Conservation (phyloP, 2,329 filamentous ascomycete genomes). For the Corniculantispora saksenae region DNA sequence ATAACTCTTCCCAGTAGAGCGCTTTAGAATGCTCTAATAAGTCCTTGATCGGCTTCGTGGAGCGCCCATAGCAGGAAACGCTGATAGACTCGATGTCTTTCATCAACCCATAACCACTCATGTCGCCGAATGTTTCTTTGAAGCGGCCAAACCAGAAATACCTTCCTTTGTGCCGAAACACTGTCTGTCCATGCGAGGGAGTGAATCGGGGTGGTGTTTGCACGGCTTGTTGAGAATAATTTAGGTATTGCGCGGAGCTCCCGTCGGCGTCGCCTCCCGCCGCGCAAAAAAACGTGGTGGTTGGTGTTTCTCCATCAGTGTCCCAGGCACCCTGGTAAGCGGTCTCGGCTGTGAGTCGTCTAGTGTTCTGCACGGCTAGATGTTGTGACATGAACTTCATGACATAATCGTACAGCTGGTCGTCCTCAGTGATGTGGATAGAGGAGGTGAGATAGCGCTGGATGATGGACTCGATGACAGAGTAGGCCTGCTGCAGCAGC, state of each 20-base stretch:
- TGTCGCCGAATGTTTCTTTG: slow-evolving; percentile 43
- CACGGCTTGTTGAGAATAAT: slow-evolving; percentile 60
- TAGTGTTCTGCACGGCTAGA: slow-evolving; percentile 51
- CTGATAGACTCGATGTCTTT: slow-evolving; percentile 55
- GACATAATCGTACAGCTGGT: slow-evolving; percentile 59
- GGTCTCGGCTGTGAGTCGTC: slow-evolving; percentile 57
- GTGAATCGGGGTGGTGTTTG: slow-evolving; percentile 53
- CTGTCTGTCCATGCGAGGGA: slow-evolving; percentile 54
- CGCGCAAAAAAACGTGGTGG: no score
- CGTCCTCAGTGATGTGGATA: slow-evolving; percentile 54
- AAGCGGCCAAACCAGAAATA: slow-evolving; percentile 52
- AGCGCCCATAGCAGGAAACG: slow-evolving; percentile 57
- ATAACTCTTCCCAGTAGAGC: slow-evolving; percentile 52
- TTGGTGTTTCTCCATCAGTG: slow-evolving; percentile 47
- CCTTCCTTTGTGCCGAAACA: slow-evolving; percentile 55
- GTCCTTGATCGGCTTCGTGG: slow-evolving; percentile 52
- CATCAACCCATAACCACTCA: slow-evolving; percentile 38
- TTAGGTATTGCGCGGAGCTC: slow-evolving; percentile 47
- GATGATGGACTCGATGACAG: slow-evolving; percentile 37
- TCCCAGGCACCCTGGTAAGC: slow-evolving; percentile 58
- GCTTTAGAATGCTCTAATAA: slow-evolving; percentile 56
- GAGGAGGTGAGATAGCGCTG: slow-evolving; percentile 50
- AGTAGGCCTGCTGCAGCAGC: slow-evolving; percentile 36
- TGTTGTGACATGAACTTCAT: slow-evolving; percentile 60
- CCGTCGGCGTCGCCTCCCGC: slow-evolving; percentile 42